Conservation (phyloP, 495 filamentous ascomycete species). For the Xylaria bambusicola region DNA sequence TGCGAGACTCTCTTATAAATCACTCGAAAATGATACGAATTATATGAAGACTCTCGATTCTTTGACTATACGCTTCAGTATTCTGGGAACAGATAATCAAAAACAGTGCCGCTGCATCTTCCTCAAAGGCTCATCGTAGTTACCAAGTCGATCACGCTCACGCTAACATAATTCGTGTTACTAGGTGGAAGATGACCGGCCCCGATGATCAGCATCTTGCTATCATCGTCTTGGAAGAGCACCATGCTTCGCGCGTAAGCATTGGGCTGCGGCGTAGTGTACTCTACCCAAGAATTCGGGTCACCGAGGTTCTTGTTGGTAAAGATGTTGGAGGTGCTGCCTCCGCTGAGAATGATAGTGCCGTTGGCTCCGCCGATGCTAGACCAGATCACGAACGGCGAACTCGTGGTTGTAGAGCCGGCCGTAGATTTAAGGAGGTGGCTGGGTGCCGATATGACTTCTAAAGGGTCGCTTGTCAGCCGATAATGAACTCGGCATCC, state of each 20-base stretch:
- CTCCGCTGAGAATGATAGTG: constrained; percentile 59
- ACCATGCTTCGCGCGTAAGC: constrained; percentile 56
- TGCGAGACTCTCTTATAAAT: too few relatives aligned
- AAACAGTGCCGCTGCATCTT: too few relatives aligned
- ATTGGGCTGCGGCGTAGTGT: constrained; percentile 44
- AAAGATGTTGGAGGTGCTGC: constrained; percentile 55
- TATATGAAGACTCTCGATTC: too few relatives aligned
- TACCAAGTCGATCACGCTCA: constrained; percentile 37
- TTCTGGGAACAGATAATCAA: too few relatives aligned
- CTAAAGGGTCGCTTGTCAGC: constrained; percentile 15
- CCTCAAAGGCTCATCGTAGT: neutral
- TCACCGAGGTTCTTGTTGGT: constrained; percentile 59
- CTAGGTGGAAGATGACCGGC: constrained; percentile 43
- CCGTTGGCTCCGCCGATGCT: constrained; percentile 57
- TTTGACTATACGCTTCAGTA: too few relatives aligned
- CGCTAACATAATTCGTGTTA: constrained; percentile 44
- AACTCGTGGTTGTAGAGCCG: constrained; percentile 39
- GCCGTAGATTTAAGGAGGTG: constrained; percentile 46
- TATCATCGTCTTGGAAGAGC: constrained; percentile 42
- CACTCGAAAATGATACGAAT: too few relatives aligned
- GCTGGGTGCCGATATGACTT: constrained; percentile 20
- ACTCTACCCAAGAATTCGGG: constrained; percentile 53
- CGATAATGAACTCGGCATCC: constrained; percentile 53
- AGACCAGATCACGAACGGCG: constrained; percentile 59
- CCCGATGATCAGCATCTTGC: constrained; percentile 46